Evolutionary conservation across 1,284 basidiomycete genomes (phyloP).

Genomic region (Trametes hirsuta): DNA sequence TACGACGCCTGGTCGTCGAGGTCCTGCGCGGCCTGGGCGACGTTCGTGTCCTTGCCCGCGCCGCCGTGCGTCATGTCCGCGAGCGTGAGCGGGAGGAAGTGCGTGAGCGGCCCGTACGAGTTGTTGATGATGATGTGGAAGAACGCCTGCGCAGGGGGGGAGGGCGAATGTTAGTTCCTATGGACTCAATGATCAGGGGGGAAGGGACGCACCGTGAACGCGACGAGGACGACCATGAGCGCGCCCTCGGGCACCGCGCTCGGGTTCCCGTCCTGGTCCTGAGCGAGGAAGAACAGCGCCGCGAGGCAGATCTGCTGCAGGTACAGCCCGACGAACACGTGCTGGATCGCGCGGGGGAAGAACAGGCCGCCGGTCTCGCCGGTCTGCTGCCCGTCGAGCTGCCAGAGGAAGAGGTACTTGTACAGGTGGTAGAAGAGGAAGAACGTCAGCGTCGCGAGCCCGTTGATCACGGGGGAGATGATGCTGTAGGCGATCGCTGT

Average conservation of each 20-base stretch:
- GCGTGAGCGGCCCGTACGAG: conserved; percentile 68
- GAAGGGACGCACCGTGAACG: conserved; percentile 65
- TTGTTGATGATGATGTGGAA: conserved; percentile 71
- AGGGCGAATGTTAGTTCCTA: too few species aligned
- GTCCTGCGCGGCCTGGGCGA: conserved; percentile 23
- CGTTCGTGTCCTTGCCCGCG: conserved; percentile 30
- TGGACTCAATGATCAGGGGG: conserved; percentile 3
- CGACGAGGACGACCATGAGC: conserved; percentile 84
- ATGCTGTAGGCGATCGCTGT: conserved; percentile 81
- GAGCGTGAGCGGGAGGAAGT: conserved; percentile 75
- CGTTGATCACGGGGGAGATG: conserved; percentile 94
- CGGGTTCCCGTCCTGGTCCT: conserved; percentile 51
- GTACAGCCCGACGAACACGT: conserved; percentile 93
- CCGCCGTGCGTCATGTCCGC: conserved; percentile 66
- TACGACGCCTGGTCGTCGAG: conserved; percentile 25
- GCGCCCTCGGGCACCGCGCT: conserved; percentile 74
- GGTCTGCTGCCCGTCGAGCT: conserved; percentile 72
- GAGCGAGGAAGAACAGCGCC: conserved; percentile 87
- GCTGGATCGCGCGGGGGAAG: conserved; percentile 93
- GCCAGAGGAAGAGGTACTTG: conserved; percentile 89
- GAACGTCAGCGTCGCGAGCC: conserved; percentile 85
- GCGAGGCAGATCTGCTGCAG: conserved; percentile 82
- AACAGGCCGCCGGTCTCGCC: conserved; percentile 93
- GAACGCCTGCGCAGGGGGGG: conserved; percentile 48
- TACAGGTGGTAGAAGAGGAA: conserved; percentile 84